Percentiles rank a stretch among this genome's conserved stretches.
phyloP scores from a whole-genome alignment of 106 monocot genomes.

The Dendrobium huoshanense region DNA sequence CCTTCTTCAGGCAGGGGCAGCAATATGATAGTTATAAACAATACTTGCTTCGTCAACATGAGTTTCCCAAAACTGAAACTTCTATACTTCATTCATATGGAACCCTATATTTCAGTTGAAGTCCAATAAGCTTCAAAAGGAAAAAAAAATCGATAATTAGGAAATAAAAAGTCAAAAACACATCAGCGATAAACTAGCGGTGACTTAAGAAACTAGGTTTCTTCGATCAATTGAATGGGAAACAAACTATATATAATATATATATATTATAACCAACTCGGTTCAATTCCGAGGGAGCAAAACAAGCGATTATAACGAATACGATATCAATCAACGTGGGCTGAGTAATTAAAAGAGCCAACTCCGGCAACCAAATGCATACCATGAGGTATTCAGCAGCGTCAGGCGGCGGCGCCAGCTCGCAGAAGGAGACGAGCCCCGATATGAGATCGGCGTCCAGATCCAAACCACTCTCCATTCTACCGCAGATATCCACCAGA shows the following conservation, averaged over 20 bases:
- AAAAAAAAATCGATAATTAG: background rate
- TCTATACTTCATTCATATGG: background rate
- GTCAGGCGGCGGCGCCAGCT: constrained; percentile 83
- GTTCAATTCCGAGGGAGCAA: background rate
- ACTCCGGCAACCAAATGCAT: background rate
- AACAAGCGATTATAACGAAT: background rate
- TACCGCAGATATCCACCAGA: constrained; percentile 49
- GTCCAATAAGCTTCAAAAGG: background rate
- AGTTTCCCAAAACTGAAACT: background rate
- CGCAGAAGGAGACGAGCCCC: constrained; percentile 98
- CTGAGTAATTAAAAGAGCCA: background rate
- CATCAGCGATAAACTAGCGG: background rate
- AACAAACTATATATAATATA: background rate
- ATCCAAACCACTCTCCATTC: constrained; percentile 37
- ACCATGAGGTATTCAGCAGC: constrained; percentile 85
- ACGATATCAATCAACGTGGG: background rate
- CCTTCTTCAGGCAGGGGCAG: background rate
- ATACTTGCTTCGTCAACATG: background rate
- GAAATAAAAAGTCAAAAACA: background rate
- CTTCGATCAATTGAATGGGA: background rate
- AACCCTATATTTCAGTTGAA: background rate
- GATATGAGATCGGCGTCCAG: constrained; percentile 79
- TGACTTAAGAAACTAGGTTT: background rate
- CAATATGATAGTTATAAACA: background rate
- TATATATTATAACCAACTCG: background rate